Evolutionary conservation across 1,139 yeast genomes (phyloP), one percentile per base, ranked within the genome.

Genomic region (Yamadazyma atmosphaerica): DNA sequence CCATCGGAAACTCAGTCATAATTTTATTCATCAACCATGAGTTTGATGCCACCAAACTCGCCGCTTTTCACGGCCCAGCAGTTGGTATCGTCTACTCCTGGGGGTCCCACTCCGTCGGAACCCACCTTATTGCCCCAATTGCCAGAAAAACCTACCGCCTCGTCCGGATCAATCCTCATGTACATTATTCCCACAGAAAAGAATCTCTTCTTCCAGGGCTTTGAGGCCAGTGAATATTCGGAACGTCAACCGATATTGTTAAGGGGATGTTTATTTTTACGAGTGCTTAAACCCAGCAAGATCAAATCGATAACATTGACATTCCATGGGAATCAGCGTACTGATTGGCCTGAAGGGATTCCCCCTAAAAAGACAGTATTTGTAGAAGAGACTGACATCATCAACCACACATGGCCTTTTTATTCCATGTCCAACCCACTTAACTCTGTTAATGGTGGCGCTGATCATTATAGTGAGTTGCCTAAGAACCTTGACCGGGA

Each of bases 291-390:
- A 54, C 84, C 95, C 0, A 72, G 84, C 27, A 88, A 83, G 59
- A 69, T 92, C 47, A 88, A 86, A 59, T 61, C 79, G 26, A 78
- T 92, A n/a, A 60, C 69, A 3, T 65, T 92, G 38, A 65, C 73
- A 2, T 83, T 92, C 55, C 75, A 77, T 45, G 98, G 98, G 1
- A 59, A 64, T 1, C 79, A 87, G 32, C 70, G 86, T 46, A 92
- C 98, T 0, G 97, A 92, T 47, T 92, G 98, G 98, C 98, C 98
- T 2, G 98, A 94, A 54, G 98, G 97, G 1, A 89, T 90, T 19
- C 98, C 98, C 0, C 97, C 98, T 0, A 87, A 86, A 55, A 80
- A 81, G 52, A 68, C 70, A 18, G 83, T 79, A 17, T 81, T 78
- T 44, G 58, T 61, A 21, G 98, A 92, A 54, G 59, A 74, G 18